phyloP scores from a whole-genome alignment of 2,329 filamentous ascomycete species.

The Paradendryphiella salina region DNA sequence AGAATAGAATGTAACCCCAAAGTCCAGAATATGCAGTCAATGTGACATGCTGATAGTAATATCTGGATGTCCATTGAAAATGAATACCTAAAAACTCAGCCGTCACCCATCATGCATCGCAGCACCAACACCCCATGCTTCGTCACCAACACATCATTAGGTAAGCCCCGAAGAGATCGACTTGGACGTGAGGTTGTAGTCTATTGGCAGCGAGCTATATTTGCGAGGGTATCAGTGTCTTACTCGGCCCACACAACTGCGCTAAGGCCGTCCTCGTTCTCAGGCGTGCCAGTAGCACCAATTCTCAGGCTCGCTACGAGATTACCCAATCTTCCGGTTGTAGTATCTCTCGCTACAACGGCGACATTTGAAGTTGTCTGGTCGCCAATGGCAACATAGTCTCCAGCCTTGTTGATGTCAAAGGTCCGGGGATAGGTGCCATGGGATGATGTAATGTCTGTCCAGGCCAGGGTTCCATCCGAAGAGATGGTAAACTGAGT shows the following conservation, averaged over 20 bases:
- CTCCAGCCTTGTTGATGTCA: conserved; percentile 41
- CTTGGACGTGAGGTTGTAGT: neutral
- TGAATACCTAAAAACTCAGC: neutral
- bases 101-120: conserved; percentile 41
- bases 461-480: conserved; percentile 34
- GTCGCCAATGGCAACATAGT: conserved; percentile 38
- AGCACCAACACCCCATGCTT: conserved; percentile 59
- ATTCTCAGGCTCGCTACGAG: conserved; percentile 34
- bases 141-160: conserved; percentile 51
- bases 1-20: no score
- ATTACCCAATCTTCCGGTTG: conserved; percentile 34
- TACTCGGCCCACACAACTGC: conserved; percentile 45
- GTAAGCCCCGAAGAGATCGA: neutral
- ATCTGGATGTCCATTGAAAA: neutral
- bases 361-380: conserved; percentile 41
- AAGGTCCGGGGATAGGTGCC: conserved; percentile 45
- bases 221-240: neutral
- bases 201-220: neutral
- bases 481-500: conserved; percentile 40
- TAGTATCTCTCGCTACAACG: conserved; percentile 34
- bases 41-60: neutral
- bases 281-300: conserved; percentile 29
- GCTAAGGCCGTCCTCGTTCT: conserved; percentile 41
- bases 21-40: no score
- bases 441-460: conserved; percentile 36